Base-by-base conservation (phyloP, 2,329 filamentous ascomycete genomes). In the Exophiala oligosperma region DNA sequence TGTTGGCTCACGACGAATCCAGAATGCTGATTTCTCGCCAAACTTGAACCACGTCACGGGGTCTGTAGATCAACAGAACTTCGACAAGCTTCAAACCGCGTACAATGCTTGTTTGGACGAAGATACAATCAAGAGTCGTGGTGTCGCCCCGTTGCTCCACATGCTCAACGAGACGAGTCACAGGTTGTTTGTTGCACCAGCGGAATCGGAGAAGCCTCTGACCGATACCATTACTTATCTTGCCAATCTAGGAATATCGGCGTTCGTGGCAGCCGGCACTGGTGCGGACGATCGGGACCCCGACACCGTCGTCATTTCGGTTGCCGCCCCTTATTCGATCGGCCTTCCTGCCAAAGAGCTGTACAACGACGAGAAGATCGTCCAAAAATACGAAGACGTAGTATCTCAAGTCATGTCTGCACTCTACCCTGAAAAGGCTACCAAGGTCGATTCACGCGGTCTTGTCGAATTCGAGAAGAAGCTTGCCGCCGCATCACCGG, bases 61-160 rank as follows among this genome's bases (percentile, higher is more conserved):
- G 5, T 66, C 64, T 1, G 56, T 48, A 5, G 64, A 56, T 35
- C 76, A 83, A 66, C 71, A 81, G 29, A 91, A 89, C 68, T 90
- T 90, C 67, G 73, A 82, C 60, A 87, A 87, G 70, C 74, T 91
- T 67, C 83, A 87, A 69, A 72, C 79, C 47, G 82, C 80, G 0
- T 91, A 90, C 66, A 74, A 83, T 60, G 81, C 86, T 35, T 91
- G 88, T 67, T 80, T 88, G 70, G 78, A 90, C 65, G 81, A 87
- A 67, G 76, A 80, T 6, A 72, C 74, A 8, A 80, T 89, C 50
- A 79, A 81, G 62, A 71, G 79, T 44, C 69, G 78, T 9, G 87
- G 86, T 1, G 73, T 81, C 4, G 70, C 77, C 57, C 86, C 87
- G 2, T 70, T 91, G 41, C 69, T 78, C 17, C 70, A 79, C 3